Percentiles rank a stretch among this genome's conserved stretches.
phyloP scores from a whole-genome alignment of 805 yeast genomes.

The Ogataea glucozyma region DNA sequence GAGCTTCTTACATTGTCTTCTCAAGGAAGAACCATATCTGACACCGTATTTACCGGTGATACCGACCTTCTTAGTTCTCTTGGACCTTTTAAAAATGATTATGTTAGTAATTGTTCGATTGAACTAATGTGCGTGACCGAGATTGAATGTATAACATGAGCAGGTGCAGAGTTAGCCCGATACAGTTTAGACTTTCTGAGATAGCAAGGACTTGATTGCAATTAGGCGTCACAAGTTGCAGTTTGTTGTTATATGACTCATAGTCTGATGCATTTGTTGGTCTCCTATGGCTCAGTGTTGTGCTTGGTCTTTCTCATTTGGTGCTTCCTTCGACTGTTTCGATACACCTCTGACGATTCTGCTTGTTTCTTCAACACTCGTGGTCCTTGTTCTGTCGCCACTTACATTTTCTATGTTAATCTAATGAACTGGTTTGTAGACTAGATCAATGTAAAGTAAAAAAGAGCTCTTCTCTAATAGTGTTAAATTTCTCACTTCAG shows the following conservation, averaged over 20 bases:
- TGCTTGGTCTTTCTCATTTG: no score
- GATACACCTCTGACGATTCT: no score
- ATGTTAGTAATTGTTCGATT: constrained; percentile 20
- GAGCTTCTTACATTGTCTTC: constrained; percentile 99
- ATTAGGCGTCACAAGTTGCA: no score
- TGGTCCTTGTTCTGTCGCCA: constrained; percentile 1
- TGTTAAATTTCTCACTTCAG: constrained; percentile 2
- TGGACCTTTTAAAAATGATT: constrained; percentile 68
- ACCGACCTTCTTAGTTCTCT: constrained; percentile 99
- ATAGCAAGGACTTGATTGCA: no score
- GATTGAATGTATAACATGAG: background rate
- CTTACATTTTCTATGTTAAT: constrained; percentile 19
- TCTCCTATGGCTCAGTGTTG: no score
- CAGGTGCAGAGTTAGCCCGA: no score
- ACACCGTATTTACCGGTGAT: constrained; percentile 99
- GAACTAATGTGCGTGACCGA: background rate
- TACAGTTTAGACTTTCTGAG: no score
- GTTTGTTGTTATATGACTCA: no score
- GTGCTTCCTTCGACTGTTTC: no score
- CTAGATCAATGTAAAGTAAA: background rate
- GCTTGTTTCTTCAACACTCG: constrained; percentile 1
- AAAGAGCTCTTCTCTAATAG: background rate
- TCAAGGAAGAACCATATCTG: constrained; percentile 99
- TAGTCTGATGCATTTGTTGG: no score
- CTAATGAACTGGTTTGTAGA: constrained; percentile 5